phyloP scores from a whole-genome alignment of 441 rosid genomes.

The Gossypium lobatum region DNA sequence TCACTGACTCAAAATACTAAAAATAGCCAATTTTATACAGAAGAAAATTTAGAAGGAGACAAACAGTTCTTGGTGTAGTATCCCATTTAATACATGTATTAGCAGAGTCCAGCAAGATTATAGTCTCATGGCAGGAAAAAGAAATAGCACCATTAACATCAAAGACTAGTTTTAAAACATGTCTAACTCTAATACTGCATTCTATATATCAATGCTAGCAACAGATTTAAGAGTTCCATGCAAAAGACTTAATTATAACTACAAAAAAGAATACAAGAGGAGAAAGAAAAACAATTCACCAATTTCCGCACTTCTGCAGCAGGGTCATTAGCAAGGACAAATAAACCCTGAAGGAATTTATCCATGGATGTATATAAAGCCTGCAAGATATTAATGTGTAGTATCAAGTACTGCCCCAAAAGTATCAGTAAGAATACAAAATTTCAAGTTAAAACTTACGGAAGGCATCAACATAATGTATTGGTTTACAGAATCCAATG shows the following conservation, averaged over 20 bases:
- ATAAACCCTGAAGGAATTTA: slow-evolving; percentile 90
- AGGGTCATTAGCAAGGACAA: slow-evolving; percentile 81
- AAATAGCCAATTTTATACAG: neutral
- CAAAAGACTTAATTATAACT: neutral
- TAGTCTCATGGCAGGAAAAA: slow-evolving; percentile 1
- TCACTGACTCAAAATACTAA: neutral
- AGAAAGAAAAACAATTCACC: slow-evolving; percentile 36
- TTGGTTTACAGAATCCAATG: slow-evolving; percentile 88
- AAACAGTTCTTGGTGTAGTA: neutral
- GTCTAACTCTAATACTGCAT: slow-evolving; percentile 1
- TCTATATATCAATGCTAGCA: neutral
- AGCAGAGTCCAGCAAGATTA: neutral
- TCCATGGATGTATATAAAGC: slow-evolving; percentile 81
- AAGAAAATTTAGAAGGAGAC: slow-evolving; percentile 1
- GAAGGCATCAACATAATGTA: slow-evolving; percentile 94
- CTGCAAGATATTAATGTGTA: slow-evolving; percentile 33
- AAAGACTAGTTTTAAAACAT: neutral
- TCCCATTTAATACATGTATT: neutral
- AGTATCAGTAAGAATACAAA: neutral
- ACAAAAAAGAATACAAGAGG: slow-evolving; percentile 2
- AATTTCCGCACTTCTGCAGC: slow-evolving; percentile 87
- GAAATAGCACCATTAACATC: neutral
- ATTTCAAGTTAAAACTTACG: slow-evolving; percentile 44
- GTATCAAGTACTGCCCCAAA: slow-evolving; percentile 12
- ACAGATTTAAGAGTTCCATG: neutral